Conservation (phyloP, 2,329 filamentous ascomycete genomes). For the Colletotrichum sp. region DNA sequence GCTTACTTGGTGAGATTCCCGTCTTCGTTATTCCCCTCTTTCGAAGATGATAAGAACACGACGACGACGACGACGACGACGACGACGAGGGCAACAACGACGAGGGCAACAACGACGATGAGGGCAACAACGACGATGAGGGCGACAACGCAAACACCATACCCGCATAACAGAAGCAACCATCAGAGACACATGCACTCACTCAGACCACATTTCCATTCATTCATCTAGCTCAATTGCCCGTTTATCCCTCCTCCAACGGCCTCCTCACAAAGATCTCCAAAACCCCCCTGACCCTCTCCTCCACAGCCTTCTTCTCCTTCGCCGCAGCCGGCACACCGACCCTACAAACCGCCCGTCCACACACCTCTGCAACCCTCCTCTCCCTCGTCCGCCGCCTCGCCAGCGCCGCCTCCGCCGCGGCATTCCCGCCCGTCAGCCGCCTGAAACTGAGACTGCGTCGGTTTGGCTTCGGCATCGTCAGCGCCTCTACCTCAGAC, state of each 20-base stretch:
- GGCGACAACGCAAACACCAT: neutral
- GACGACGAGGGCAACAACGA: too few relatives aligned
- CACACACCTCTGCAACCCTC: constrained; percentile 70
- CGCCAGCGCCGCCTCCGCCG: constrained; percentile 36
- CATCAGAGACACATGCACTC: neutral
- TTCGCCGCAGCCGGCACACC: constrained; percentile 43
- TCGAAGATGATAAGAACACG: too few relatives aligned
- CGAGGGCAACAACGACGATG: too few relatives aligned
- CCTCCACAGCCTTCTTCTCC: constrained; percentile 65
- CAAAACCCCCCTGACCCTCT: constrained; percentile 69
- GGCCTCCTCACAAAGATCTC: constrained; percentile 65
- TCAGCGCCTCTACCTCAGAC: constrained; percentile 39
- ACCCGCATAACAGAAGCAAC: rapidly evolving
- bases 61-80: neutral
- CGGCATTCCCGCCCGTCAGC: constrained; percentile 29
- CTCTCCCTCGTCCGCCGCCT: constrained; percentile 65
- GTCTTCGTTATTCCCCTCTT: too few relatives aligned
- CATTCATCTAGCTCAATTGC: neutral
- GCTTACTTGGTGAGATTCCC: too few relatives aligned
- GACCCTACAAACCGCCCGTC: constrained; percentile 64
- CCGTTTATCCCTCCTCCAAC: constrained; percentile 8
- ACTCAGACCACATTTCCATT: neutral
- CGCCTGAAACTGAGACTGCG: constrained; percentile 52
- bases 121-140: too few relatives aligned
- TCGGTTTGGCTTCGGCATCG: constrained; percentile 28